Evolutionary conservation across 2,329 filamentous ascomycete genomes (phyloP), one percentile per base, ranked within the genome.

Genomic region (Parasarocladium wereldwijsianum): DNA sequence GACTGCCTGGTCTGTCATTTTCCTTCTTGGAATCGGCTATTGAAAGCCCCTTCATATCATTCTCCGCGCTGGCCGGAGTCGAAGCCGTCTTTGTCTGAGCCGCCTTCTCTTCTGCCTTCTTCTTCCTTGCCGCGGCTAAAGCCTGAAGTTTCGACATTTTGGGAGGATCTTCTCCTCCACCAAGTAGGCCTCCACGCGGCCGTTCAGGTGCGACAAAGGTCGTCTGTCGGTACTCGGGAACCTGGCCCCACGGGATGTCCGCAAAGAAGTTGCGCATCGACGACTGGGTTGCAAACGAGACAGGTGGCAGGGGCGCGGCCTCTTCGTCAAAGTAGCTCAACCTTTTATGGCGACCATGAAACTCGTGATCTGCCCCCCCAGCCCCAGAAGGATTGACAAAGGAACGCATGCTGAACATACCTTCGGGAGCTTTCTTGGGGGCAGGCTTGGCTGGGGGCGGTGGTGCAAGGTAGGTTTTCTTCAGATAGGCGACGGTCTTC

Each of bases 111-210:
- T 74, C 75, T 10, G 74, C 75, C 51, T 85, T 93, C 54, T 82
- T 86, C 49, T 85, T 86, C 17, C 85, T 69, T 32, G 82, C 79
- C 19, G 84, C 84, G 30, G 87, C 86, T 24, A 98, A 60, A 27
- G 84, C 84, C 43, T 93, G 87, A 26, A 98, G 62, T 45, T 98
- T 98, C 5, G 87, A 93, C 52, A 81, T 66, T 45, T 86, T 90
- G 3, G 70, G 65, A n/a, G 58, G 45, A 9, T 57, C 56, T 27
- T 70, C 66, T 2, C 72, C 66, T 19, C 90, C 92, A 17, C 90
- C 92, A 3, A 93, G 54, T 0, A 98, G 61, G 3, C 84, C 78
- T 12, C 75, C 69, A 27, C 57, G 60, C 31, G 67, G 73, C 37
- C 20, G 66, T 11, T 42, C 37, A 34, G 51, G 70, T 23, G 75